Percentiles rank a stretch among this genome's conserved stretches.
Conservation (phyloP, 192 early-diverging fungal genomes). For the Cetraspora pellucida region DNA sequence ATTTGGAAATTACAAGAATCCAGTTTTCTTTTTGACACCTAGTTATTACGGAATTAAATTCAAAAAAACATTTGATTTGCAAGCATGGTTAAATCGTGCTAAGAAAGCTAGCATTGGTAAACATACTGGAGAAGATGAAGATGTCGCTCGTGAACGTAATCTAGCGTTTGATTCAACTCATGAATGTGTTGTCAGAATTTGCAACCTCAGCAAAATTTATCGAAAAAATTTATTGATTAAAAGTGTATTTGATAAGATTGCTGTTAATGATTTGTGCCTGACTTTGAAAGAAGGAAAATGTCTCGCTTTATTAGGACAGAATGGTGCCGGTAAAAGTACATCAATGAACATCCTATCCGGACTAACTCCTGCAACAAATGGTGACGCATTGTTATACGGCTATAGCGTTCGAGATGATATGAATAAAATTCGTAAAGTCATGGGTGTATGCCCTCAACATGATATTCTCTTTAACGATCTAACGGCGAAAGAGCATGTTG, state of each 20-base stretch:
- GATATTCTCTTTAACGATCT: slow-evolving; percentile 78
- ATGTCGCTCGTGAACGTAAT: slow-evolving; percentile 49
- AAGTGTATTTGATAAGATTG: slow-evolving; percentile 51
- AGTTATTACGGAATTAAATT: slow-evolving; percentile 67
- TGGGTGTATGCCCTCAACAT: slow-evolving; percentile 80
- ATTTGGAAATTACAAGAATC: slow-evolving; percentile 58
- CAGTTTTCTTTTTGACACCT: slow-evolving; percentile 68
- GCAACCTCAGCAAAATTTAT: slow-evolving; percentile 62
- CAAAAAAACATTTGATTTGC: slow-evolving; percentile 36
- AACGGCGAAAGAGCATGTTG: slow-evolving; percentile 73
- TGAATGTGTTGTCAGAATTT: slow-evolving; percentile 50
- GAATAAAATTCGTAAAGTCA: slow-evolving; percentile 64
- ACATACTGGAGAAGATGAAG: slow-evolving; percentile 52
- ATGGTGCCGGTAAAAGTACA: slow-evolving; percentile 78
- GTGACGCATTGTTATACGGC: slow-evolving; percentile 72
- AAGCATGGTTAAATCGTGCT: slow-evolving; percentile 48
- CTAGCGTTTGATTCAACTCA: slow-evolving; percentile 47
- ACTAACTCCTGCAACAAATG: slow-evolving; percentile 62
- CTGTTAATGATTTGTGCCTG: slow-evolving; percentile 54
- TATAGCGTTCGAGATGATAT: slow-evolving; percentile 59
- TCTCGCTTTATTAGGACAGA: slow-evolving; percentile 70
- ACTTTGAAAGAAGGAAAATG: slow-evolving; percentile 58
- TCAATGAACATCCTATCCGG: slow-evolving; percentile 83
- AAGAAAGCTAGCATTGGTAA: slow-evolving; percentile 30
- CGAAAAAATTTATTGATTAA: slow-evolving; percentile 42